Conservation (phyloP, 345 rosid species). For the Syzygium oleosum region DNA sequence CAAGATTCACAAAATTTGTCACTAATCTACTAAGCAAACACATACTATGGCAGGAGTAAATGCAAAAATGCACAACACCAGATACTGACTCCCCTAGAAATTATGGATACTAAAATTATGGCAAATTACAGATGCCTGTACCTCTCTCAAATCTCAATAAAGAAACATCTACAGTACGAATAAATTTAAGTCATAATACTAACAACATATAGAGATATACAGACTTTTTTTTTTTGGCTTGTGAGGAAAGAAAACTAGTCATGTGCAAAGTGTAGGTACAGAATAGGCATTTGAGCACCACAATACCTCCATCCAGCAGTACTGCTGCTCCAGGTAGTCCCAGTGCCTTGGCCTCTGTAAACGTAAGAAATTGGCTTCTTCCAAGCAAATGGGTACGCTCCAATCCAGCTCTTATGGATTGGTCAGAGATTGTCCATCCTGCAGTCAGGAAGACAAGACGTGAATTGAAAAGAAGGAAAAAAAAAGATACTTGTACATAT, state of each 20-base stretch:
- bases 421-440: slow-evolving; percentile 72
- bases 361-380: slow-evolving; percentile 69
- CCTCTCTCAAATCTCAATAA: neutral
- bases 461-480: neutral
- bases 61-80: neutral
- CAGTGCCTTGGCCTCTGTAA: slow-evolving; percentile 48
- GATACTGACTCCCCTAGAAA: neutral
- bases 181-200: neutral
- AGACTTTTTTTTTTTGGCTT: neutral
- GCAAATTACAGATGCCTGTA: neutral
- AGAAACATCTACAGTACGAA: neutral
- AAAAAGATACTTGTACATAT: neutral
- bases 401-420: slow-evolving; percentile 60
- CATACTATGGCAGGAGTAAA: neutral
- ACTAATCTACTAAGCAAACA: neutral
- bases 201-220: neutral
- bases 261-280: neutral
- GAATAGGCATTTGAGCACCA: neutral
- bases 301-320: slow-evolving; percentile 80
- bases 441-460: slow-evolving; percentile 7
- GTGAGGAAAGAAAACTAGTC: neutral
- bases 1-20: neutral
- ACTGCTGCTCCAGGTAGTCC: slow-evolving; percentile 57
- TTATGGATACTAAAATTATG: neutral
- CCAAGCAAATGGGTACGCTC: slow-evolving; percentile 71